Conservation (phyloP, 768 basidiomycete species). For the Russula emetica region DNA sequence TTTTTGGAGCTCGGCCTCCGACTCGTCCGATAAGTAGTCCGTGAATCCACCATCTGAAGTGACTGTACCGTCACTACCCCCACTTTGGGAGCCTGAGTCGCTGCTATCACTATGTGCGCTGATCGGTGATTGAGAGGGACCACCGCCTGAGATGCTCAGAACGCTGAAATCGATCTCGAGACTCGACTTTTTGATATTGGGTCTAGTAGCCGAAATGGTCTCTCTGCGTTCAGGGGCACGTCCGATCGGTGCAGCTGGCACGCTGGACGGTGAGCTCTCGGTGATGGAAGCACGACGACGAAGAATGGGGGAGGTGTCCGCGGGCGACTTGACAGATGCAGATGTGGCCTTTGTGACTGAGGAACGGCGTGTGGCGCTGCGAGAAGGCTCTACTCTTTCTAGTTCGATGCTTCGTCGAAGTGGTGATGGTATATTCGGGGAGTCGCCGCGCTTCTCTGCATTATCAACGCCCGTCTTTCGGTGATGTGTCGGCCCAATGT, state of each 20-base stretch:
- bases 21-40: conserved; percentile 88
- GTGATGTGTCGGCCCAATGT: conserved; percentile 43
- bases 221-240: conserved; percentile 28
- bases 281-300: conserved; percentile 29
- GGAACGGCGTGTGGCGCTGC: conserved; percentile 47
- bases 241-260: conserved; percentile 5
- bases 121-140: conserved; percentile 29
- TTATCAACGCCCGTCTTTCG: conserved; percentile 43
- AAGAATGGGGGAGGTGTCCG: conserved; percentile 27
- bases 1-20: conserved; percentile 82
- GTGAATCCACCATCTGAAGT: conserved; percentile 86
- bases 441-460: conserved; percentile 50
- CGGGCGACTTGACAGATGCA: conserved; percentile 32
- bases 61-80: conserved; percentile 66
- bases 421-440: conserved; percentile 56
- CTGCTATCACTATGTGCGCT: conserved; percentile 55
- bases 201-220: conserved; percentile 26
- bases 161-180: conserved; percentile 41
- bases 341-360: conserved; percentile 41
- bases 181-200: conserved; percentile 26
- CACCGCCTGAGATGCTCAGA: conserved; percentile 37
- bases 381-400: conserved; percentile 44
- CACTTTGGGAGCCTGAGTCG: conserved; percentile 47
- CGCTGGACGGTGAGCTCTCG: conserved; percentile 13
- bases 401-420: conserved; percentile 57